Percentiles rank a stretch among this genome's conserved stretches.
phyloP scores from a whole-genome alignment of 345 rosid genomes.

The Turnera subulata region DNA sequence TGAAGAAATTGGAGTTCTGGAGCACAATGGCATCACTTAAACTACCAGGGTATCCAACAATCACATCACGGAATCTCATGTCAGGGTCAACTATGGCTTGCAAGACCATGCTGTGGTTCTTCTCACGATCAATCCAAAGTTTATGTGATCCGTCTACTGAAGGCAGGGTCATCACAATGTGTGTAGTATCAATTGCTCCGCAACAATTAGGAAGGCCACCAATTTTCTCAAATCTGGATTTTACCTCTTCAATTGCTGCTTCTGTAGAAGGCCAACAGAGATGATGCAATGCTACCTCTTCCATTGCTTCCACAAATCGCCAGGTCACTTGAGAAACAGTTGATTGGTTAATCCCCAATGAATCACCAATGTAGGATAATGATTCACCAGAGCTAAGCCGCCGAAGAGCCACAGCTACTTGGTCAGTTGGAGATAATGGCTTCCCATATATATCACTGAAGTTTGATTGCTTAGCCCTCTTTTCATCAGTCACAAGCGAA shows the following conservation, averaged over 20 bases:
- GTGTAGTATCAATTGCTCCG: constrained; percentile 64
- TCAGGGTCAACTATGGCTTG: constrained; percentile 68
- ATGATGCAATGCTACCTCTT: constrained; percentile 57
- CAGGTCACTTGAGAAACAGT: constrained; percentile 74
- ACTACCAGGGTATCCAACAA: constrained; percentile 70
- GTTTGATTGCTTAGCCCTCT: constrained; percentile 48
- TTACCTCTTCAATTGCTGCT: constrained; percentile 41
- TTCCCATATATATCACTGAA: constrained; percentile 43
- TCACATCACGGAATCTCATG: constrained; percentile 65
- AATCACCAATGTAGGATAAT: constrained; percentile 55
- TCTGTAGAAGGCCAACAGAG: constrained; percentile 60
- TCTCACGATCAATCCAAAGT: constrained; percentile 59
- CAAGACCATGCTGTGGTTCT: constrained; percentile 69
- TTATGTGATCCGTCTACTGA: constrained; percentile 51
- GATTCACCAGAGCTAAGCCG: constrained; percentile 80
- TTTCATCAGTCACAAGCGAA: constrained; percentile 63
- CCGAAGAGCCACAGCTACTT: constrained; percentile 69
- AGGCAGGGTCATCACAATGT: constrained; percentile 58
- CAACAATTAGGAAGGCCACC: constrained; percentile 67
- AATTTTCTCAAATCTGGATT: constrained; percentile 58
- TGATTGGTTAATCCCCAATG: constrained; percentile 64
- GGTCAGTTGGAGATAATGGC: constrained; percentile 48
- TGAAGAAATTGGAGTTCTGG: constrained; percentile 52
- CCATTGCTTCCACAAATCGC: constrained; percentile 80
- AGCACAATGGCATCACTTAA: constrained; percentile 55